phyloP scores from a whole-genome alignment of 805 yeast genomes.

The Candida dendrica region DNA sequence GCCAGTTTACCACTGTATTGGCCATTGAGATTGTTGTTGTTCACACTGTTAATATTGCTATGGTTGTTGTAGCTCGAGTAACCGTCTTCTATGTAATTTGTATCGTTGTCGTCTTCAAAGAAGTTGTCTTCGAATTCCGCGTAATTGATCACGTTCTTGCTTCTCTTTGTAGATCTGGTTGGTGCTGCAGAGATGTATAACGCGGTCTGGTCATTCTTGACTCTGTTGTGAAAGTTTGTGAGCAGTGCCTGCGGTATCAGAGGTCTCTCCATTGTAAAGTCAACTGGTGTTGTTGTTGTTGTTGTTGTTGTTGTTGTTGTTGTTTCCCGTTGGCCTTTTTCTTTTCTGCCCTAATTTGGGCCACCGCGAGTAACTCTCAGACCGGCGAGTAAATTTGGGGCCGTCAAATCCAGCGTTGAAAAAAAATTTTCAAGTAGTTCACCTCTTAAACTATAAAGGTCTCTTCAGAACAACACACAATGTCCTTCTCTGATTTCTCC shows the following conservation, averaged over 20 bases:
- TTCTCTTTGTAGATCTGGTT: constrained; percentile 71
- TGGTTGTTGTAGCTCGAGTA: neutral
- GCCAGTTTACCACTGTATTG: constrained; percentile 17
- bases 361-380: neutral
- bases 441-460: neutral
- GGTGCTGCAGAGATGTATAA: constrained; percentile 68
- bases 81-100: constrained; percentile 12
- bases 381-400: neutral
- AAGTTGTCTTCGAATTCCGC: constrained; percentile 72
- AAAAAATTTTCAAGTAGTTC: neutral
- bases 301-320: neutral
- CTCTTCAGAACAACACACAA: constrained; percentile 17
- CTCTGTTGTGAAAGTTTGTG: constrained; percentile 66
- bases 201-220: constrained; percentile 68
- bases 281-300: neutral
- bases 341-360: neutral
- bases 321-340: neutral
- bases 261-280: constrained; percentile 17
- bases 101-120: constrained; percentile 42
- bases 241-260: constrained; percentile 69
- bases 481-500: constrained; percentile 80
- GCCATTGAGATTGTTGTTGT: constrained; percentile 1
- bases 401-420: neutral
- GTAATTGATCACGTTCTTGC: constrained; percentile 64
- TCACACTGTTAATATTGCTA: constrained; percentile 2